Evolutionary conservation across 805 yeast species (phyloP), one percentile per base, ranked within the genome.

Genomic region (Barnettozyma populi): DNA sequence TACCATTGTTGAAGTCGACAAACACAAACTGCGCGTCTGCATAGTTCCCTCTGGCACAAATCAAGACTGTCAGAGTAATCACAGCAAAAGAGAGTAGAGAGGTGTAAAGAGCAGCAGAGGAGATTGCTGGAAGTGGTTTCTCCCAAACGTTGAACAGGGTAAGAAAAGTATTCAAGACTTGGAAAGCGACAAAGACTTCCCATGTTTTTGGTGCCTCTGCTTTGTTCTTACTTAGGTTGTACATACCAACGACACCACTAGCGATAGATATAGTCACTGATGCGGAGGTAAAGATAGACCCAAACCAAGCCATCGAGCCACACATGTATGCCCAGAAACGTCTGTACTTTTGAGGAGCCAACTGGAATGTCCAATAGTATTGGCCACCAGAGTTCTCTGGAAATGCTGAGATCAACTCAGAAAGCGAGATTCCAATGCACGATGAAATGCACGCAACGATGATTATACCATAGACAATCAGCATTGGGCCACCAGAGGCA

Each of bases 281-380:
- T 7, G 84, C 80, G 46, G 76, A 70, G 18, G 84, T 78, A 61
- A 80, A 80, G 7, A 80, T 66, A 1, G 84, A 61, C n/a, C 85
- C 84, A 23, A 76, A 74, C 74, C 79, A 77, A 32, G 82, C 82
- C 51, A 78, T 68, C 29, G 80, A 71, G 19, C 84, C 85, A 52
- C 81, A 76, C 62, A 71, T 52, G 55, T 73, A 80, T 7, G 80
- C 74, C 54, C 65, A 61, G 41, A 74, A 72, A 14, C 59, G 49
- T 35, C 50, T 57, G 43, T 49, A 52, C 14, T 52, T 55, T 27
- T 64, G 65, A 19, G 79, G 80, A 5, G 81, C 77, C 45, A 78
- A 57, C 35, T 73, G 69, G 57, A 71, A 66, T 4, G 80, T 74
- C 83, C 84, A 78, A 49, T 72, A 76, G 56, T 75, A 75, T 50